Base-by-base conservation (phyloP, 768 basidiomycete genomes). In the Kwoniella heveanensis region DNA sequence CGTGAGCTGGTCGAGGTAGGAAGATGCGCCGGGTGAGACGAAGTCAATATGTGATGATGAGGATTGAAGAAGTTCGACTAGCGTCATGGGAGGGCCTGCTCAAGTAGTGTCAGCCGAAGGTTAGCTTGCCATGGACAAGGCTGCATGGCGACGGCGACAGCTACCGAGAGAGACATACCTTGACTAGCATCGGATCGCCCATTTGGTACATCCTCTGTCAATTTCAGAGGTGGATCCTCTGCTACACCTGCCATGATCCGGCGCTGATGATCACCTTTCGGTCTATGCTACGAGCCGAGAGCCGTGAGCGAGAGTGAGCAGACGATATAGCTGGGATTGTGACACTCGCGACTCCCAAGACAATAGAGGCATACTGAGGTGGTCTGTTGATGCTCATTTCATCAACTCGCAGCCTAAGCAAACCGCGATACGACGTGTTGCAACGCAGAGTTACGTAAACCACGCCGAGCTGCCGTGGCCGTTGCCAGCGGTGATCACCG, bases 1-100 rank as follows among this genome's bases (percentile, higher is more conserved):
- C 5, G 87, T 85, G 49, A 94, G 82, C 37, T 86, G 84, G 26
- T 83, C 79, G 44, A 93, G 83, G 76, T 93, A 95, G 29, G 69
- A 58, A 1, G 64, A 49, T 10, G 74, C 66, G 2, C 71, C 57
- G 22, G 66, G 60, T 2, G 64, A 32, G 10, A 61, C 54, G 39
- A 73, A 57, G 57, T 70, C 69, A 29, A 32, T 29, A 15, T 17
- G 15, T 22, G 39, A 12, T 5, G 57, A 49, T 17, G 64, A 51
- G 19, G 60, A 59, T 39, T 59, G 60, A 2, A 72, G 61, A 21
- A 72, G 61, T 30, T 72, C 71, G 12, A 67, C 25, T 4, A 72
- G 54, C 22, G 60, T 36, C 39, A 44, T 44, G 4, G 39, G 39
- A 9, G 39, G 39, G 9, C 10, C 39, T 44, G 39, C 17, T 9